Evolutionary conservation across 1,139 yeast species (phyloP).

Genomic region (Hyphopichia khmerensis): DNA sequence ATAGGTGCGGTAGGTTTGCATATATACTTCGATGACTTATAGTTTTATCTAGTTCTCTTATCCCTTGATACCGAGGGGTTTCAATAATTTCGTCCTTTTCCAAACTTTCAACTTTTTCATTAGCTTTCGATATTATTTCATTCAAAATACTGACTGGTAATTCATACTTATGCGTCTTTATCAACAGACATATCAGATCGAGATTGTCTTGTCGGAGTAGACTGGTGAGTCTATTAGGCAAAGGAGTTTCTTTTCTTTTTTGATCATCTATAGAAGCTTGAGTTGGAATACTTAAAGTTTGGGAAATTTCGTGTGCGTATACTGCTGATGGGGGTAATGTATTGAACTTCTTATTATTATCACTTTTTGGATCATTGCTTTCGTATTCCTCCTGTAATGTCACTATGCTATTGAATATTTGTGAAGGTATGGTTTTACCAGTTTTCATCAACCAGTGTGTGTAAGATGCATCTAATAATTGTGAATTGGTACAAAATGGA

Average conservation of each 20-base stretch:
- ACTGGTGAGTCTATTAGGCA: not conserved
- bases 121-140: not conserved
- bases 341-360: conserved; percentile 6
- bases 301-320: not conserved
- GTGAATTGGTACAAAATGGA: conserved; percentile 25
- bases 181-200: not conserved
- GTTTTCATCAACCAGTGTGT: conserved; percentile 22
- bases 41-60: conserved; percentile 10
- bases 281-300: not conserved
- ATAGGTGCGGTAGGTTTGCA: conserved; percentile 17
- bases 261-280: not conserved
- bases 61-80: conserved; percentile 13
- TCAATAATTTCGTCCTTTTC: conserved; percentile 12
- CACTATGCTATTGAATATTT: conserved; percentile 6
- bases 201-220: not conserved
- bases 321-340: conserved; percentile 1
- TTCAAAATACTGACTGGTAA: not conserved
- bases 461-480: conserved; percentile 24
- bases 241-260: not conserved
- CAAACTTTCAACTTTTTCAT: not conserved
- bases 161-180: not conserved
- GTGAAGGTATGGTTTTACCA: conserved; percentile 11
- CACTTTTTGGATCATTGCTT: conserved; percentile 6
- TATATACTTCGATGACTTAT: conserved; percentile 13
- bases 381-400: not conserved